Conservation (phyloP, 345 rosid species). For the Rubroshorea leprosula region DNA sequence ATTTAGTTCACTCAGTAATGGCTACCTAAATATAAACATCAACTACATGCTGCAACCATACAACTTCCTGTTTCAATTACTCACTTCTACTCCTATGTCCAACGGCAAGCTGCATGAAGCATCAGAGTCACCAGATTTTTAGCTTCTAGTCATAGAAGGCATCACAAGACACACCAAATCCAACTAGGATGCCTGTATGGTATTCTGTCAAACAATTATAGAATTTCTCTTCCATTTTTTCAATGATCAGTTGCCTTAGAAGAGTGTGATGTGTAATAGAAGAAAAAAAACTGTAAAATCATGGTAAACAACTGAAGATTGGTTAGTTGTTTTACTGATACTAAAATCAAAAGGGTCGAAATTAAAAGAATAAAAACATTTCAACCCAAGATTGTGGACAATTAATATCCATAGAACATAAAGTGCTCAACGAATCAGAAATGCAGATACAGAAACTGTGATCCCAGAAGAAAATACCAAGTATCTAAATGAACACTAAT, state of each 20-base stretch:
- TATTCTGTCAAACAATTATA: not conserved
- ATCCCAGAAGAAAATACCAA: not conserved
- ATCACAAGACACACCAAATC: not conserved
- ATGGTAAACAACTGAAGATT: too few relatives aligned
- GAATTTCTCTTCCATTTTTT: too few relatives aligned
- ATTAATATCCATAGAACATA: not conserved
- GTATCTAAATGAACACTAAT: not conserved
- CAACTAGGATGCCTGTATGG: not conserved
- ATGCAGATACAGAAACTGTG: not conserved
- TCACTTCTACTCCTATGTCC: too few relatives aligned
- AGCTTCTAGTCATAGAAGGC: too few relatives aligned
- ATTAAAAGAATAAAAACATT: not conserved
- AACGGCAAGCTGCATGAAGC: not conserved
- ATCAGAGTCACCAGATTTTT: not conserved
- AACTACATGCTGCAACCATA: not conserved
- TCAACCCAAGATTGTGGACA: not conserved
- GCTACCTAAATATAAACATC: not conserved
- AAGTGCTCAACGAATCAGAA: too few relatives aligned
- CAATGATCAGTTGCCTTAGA: not conserved
- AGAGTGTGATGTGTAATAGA: not conserved
- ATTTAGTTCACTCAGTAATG: not conserved
- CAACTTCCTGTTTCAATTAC: too few relatives aligned
- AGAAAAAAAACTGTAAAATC: not conserved
- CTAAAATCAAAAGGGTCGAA: not conserved
- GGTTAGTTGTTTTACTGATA: too few relatives aligned